These are phyloP conservation scores for Ceratocystis harringtonii DNA, from an alignment of 2,329 filamentous ascomycete genomes.

Conservation along the genomic window DNA sequence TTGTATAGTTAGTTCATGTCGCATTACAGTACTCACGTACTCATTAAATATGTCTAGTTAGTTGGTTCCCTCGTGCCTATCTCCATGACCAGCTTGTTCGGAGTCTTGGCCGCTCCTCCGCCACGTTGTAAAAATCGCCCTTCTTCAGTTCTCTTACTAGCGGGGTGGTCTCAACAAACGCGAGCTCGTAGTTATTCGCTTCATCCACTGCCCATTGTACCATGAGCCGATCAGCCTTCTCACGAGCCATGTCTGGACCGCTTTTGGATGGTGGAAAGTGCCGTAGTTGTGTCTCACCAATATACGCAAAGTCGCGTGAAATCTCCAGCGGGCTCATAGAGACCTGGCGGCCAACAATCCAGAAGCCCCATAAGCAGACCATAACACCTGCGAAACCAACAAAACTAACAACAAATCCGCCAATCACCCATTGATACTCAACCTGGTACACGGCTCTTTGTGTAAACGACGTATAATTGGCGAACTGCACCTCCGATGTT, in stretches of 20 bases:
- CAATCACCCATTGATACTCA: conserved; percentile 16
- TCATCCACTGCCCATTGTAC: conserved; percentile 16
- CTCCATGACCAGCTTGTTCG: not conserved
- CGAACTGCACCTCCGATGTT: conserved; percentile 7
- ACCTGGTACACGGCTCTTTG: conserved; percentile 14
- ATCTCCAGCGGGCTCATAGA: conserved; percentile 16
- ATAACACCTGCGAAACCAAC: conserved; percentile 3
- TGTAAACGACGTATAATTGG: conserved; percentile 15
- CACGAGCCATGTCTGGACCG: conserved; percentile 8
- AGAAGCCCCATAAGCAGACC: conserved; percentile 16
- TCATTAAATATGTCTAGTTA: not conserved
- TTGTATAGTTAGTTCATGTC: not conserved
- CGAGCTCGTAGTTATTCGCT: conserved; percentile 13
- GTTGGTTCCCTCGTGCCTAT: not conserved
- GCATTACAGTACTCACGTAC: not conserved
- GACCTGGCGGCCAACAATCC: conserved; percentile 13
- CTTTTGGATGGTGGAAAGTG: conserved; percentile 15
- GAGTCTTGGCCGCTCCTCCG: not conserved
- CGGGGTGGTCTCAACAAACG: conserved; percentile 16
- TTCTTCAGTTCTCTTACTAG: conserved; percentile 5
- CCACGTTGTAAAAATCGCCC: conserved; percentile 16
- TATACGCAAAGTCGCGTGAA: conserved; percentile 14
- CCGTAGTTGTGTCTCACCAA: conserved; percentile 12
- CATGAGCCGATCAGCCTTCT: conserved; percentile 12
- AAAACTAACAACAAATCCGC: conserved; percentile 13